Conservation (phyloP, 768 basidiomycete species). For the Rhodotorula diobovata region DNA sequence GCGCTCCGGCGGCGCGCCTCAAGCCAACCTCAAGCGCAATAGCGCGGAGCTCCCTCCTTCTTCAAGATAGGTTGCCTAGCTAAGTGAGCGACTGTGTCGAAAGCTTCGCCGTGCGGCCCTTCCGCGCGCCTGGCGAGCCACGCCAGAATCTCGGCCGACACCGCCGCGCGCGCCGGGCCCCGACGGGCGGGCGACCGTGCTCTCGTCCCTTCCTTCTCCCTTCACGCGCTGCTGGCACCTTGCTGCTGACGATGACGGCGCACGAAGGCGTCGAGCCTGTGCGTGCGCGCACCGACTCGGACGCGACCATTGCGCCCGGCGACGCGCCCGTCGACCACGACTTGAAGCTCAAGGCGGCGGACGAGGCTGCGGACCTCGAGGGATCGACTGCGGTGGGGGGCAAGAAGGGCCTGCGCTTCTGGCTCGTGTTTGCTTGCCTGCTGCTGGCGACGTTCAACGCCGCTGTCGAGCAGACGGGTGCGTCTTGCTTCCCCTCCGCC, state of each 20-base stretch:
- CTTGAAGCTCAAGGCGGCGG: background rate
- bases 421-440: slow-evolving; percentile 46
- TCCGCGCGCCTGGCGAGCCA: too few relatives aligned
- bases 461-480: slow-evolving; percentile 46
- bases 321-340: background rate
- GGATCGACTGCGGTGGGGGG: background rate
- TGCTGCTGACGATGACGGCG: background rate
- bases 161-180: too few relatives aligned
- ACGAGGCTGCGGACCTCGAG: background rate
- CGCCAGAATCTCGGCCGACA: too few relatives aligned
- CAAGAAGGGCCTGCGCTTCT: slow-evolving; percentile 41
- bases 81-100: too few relatives aligned
- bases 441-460: slow-evolving; percentile 32
- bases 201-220: background rate
- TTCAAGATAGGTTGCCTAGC: too few relatives aligned
- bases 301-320: background rate
- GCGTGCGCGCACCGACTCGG: background rate
- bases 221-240: too few relatives aligned
- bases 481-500: background rate
- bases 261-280: background rate
- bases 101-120: too few relatives aligned
- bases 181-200: background rate
- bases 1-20: too few relatives aligned
- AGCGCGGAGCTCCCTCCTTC: too few relatives aligned
- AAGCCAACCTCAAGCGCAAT: too few relatives aligned